Conservation (phyloP, 2,329 filamentous ascomycete genomes). For the Ophiostoma piceae region DNA sequence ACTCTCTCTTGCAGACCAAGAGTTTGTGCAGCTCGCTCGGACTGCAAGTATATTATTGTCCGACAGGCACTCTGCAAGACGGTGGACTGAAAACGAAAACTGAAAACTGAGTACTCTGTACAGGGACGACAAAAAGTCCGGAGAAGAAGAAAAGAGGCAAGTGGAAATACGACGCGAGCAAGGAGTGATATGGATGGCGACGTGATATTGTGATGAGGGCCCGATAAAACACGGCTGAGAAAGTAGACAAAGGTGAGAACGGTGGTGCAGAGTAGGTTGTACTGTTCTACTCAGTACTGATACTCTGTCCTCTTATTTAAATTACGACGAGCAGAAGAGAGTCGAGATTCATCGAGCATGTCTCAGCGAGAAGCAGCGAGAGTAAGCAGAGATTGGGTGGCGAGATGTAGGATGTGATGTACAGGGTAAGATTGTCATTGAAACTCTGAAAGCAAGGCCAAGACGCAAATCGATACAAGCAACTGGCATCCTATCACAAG, state of each 20-base stretch:
- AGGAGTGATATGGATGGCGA: background rate
- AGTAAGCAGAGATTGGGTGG: background rate
- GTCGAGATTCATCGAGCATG: background rate
- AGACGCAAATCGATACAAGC: background rate
- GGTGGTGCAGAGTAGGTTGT: background rate
- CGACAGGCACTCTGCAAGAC: background rate
- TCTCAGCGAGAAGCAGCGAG: background rate
- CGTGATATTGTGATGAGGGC: background rate
- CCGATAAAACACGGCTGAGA: slow-evolving; percentile 7
- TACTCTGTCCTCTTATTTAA: no score
- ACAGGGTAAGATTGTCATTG: background rate
- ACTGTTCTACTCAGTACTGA: background rate
- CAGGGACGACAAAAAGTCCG: background rate
- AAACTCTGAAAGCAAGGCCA: background rate
- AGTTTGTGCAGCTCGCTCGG: background rate
- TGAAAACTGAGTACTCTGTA: background rate
- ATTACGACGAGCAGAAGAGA: no score
- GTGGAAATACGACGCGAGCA: slow-evolving; percentile 9
- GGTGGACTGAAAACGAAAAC: no score
- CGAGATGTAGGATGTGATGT: background rate
- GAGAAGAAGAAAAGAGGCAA: slow-evolving; percentile 2
- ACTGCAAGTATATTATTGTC: background rate
- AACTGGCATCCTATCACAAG: background rate
- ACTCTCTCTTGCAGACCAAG: background rate
- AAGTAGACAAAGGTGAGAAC: background rate